Conservation (phyloP, 148 eudicot genomes). For the Silene latifolia region DNA sequence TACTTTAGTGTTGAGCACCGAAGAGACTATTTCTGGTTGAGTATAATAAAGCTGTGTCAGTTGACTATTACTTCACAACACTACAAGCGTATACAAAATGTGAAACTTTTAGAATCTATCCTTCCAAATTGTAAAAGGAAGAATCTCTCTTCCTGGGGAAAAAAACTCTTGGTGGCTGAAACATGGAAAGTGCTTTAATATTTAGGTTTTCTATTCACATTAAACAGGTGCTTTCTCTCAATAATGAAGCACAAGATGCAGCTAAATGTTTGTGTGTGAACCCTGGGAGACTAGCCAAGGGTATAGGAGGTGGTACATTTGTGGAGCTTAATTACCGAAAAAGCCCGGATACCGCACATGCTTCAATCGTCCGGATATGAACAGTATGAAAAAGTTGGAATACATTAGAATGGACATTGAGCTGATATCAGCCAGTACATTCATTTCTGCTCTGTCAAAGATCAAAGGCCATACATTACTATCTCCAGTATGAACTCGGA, state of each 20-base stretch:
- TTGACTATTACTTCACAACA: too few relatives aligned
- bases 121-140: not conserved
- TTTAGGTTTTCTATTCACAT: not conserved
- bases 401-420: not conserved
- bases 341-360: constrained; percentile 49
- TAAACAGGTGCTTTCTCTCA: constrained; percentile 54
- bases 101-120: not conserved
- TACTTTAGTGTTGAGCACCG: too few relatives aligned
- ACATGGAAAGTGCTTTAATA: not conserved
- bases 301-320: constrained; percentile 94
- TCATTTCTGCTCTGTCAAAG: not conserved
- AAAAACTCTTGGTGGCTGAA: not conserved
- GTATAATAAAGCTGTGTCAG: too few relatives aligned
- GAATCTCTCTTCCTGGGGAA: not conserved
- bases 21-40: too few relatives aligned
- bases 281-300: constrained; percentile 94
- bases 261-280: constrained; percentile 76
- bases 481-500: not conserved
- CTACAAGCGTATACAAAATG: too few relatives aligned
- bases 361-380: constrained; percentile 75
- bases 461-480: not conserved
- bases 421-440: not conserved
- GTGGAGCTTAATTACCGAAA: constrained; percentile 71
- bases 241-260: constrained; percentile 49
- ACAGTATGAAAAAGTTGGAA: not conserved